Percentiles rank a stretch among this genome's conserved stretches.
phyloP scores from a whole-genome alignment of 1,284 basidiomycete species.

The Paramarasmius palmivorus region DNA sequence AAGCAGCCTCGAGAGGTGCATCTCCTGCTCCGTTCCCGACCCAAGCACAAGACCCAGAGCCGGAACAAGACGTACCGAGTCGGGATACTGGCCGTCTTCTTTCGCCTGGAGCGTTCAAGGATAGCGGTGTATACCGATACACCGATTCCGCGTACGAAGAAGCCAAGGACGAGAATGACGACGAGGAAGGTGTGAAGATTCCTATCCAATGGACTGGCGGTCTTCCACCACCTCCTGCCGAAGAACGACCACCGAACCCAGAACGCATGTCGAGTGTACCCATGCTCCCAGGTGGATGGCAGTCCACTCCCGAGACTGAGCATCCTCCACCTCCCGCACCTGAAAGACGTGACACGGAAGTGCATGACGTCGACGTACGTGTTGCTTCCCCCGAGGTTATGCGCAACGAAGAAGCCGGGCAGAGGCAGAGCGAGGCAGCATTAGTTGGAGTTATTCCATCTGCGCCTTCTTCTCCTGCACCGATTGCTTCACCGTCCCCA shows the following conservation, averaged over 20 bases:
- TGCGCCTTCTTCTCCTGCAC: constrained; percentile 24
- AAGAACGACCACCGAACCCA: constrained; percentile 27
- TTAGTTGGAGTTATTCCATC: constrained; percentile 45
- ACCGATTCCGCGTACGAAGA: constrained; percentile 50
- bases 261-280: constrained; percentile 29
- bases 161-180: no score
- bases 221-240: constrained; percentile 11
- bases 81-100: constrained; percentile 29
- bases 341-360: no score
- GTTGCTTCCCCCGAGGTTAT: constrained; percentile 50
- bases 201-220: constrained; percentile 55
- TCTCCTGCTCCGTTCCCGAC: background rate
- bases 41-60: constrained; percentile 13
- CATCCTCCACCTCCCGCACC: no score
- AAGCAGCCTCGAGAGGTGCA: background rate
- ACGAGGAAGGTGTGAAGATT: no score
- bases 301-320: constrained; percentile 42
- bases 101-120: constrained; percentile 42
- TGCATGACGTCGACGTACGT: constrained; percentile 50
- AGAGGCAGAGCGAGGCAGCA: constrained; percentile 56
- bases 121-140: constrained; percentile 23
- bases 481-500: no score
- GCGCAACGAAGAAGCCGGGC: constrained; percentile 29
- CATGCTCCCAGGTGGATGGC: constrained; percentile 45
- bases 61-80: background rate